Evolutionary conservation across 2,329 filamentous ascomycete species (phyloP).

Genomic region (Ceratocystis alfenasii): DNA sequence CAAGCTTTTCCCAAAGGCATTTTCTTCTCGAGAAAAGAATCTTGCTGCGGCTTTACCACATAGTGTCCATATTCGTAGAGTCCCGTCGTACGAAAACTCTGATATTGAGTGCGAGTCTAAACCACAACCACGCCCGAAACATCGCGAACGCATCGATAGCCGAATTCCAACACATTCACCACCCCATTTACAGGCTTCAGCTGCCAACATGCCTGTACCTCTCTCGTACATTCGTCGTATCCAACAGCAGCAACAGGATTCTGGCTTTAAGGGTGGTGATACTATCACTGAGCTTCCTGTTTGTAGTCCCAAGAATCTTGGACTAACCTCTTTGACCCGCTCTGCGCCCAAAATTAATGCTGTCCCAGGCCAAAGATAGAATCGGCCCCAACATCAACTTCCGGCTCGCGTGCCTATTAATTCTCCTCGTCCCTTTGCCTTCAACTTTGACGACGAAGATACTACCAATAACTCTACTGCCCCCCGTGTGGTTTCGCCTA

Average conservation of each 20-base stretch:
- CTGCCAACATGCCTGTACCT: slow-evolving; percentile 16
- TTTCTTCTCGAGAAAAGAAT: background rate
- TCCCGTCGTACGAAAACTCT: slow-evolving; percentile 1
- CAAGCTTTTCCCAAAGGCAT: slow-evolving; percentile 4
- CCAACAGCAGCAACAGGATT: slow-evolving; percentile 12
- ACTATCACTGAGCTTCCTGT: background rate
- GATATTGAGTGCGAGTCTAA: slow-evolving; percentile 9
- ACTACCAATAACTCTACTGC: background rate
- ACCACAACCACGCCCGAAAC: background rate
- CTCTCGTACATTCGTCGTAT: slow-evolving; percentile 15
- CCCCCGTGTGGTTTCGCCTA: background rate
- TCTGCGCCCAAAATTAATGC: slow-evolving; percentile 17
- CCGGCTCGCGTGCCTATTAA: background rate
- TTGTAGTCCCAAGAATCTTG: background rate
- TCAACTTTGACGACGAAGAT: slow-evolving; percentile 13
- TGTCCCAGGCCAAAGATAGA: slow-evolving; percentile 21
- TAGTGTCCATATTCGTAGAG: slow-evolving; percentile 11
- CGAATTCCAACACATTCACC: background rate
- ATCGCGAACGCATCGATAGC: background rate
- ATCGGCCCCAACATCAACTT: slow-evolving; percentile 19
- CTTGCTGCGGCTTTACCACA: background rate
- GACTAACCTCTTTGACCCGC: background rate
- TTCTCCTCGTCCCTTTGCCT: slow-evolving; percentile 11
- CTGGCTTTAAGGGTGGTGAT: background rate
- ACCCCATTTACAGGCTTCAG: background rate